Percentiles rank a stretch among this genome's conserved stretches.
These are phyloP conservation scores for Sphaerosporella brunnea DNA, from an alignment of 495 filamentous ascomycete species.

Conservation along the genomic window DNA sequence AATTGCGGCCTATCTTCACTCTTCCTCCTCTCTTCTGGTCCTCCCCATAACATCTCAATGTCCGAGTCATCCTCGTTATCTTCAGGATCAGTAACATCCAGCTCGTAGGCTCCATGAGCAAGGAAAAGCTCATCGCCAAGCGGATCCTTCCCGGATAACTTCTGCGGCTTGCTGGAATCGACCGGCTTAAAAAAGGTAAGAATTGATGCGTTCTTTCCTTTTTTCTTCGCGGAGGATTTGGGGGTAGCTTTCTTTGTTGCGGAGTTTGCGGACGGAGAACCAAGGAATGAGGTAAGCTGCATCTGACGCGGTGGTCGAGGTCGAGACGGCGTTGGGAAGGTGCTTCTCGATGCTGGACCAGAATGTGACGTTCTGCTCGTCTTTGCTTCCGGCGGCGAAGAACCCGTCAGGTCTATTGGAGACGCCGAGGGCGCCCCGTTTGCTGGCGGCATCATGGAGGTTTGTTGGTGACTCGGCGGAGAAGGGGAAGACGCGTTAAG, in stretches of 20 bases:
- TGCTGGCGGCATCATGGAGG: too few species aligned
- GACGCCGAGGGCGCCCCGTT: too few species aligned
- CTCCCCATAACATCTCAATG: constrained; percentile 6
- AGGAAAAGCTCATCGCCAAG: constrained; percentile 16
- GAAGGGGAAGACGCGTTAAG: too few species aligned
- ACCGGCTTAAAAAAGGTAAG: constrained; percentile 21
- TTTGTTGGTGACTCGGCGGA: too few species aligned
- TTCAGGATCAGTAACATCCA: constrained; percentile 22
- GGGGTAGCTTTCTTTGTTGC: constrained; percentile 7
- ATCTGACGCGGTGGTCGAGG: constrained; percentile 13
- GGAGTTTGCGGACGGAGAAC: not conserved
- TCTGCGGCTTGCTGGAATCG: not conserved
- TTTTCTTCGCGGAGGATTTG: constrained; percentile 3
- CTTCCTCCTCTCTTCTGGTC: constrained; percentile 6
- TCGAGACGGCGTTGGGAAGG: constrained; percentile 6
- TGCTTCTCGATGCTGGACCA: constrained; percentile 4
- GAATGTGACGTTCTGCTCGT: constrained; percentile 13
- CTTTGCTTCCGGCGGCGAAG: constrained; percentile 17
- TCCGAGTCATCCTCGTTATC: constrained; percentile 10
- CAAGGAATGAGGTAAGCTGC: constrained; percentile 12
- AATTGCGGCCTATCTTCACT: not conserved
- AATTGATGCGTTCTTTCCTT: constrained; percentile 15
- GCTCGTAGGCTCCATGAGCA: constrained; percentile 17
- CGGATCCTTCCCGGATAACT: constrained; percentile 2
- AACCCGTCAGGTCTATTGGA: not conserved